Evolutionary conservation across 805 yeast species (phyloP), one percentile per base, ranked within the genome.

Genomic region (Nematodospora valgi): DNA sequence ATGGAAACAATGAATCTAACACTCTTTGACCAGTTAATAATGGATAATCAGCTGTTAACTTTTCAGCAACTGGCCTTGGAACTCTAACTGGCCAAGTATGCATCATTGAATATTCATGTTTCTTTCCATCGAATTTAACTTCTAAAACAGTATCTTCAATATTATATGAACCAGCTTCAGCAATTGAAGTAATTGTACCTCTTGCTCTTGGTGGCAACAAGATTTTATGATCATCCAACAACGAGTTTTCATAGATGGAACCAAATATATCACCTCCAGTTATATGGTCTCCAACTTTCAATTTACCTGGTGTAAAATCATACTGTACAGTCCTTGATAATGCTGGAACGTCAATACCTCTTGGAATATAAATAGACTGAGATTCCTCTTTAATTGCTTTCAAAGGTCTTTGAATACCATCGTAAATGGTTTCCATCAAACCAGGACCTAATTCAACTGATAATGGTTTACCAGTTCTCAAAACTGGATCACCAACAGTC

Each of bases 31-130:
- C 99, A 13, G 99, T 93, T 54, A 93, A 76, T 51, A 93, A 75
- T 34, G 99, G 99, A 64, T 84, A 78, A 66, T 91, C 93, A 27
- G 98, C 98, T 42, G 95, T 70, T 45, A 87, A 68, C 61, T 91
- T 88, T 64, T 88, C 94, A 34, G 97, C 84, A 31, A 91, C 98
- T 12, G 99, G 98, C 70, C 99, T 83, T 52, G 99, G 98, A 29
- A 89, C 96, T 75, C 99, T 88, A 44, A 93, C 98, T 23, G 99
- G 99, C 99, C 99, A 93, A 19, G 96, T 82, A 68, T 93, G 99
- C 83, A 79, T 87, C 96, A 93, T 88, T 28, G 94, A 74, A 72
- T 86, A 91, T 33, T 76, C 72, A 48, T 74, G 75, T 49, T 76
- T 84, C 56, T 78, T 75, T 49, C 97, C 98, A 44, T 88, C 91